Evolutionary conservation across 176 grass and related monocot genomes (phyloP).

Genomic region (Lolium rigidum): DNA sequence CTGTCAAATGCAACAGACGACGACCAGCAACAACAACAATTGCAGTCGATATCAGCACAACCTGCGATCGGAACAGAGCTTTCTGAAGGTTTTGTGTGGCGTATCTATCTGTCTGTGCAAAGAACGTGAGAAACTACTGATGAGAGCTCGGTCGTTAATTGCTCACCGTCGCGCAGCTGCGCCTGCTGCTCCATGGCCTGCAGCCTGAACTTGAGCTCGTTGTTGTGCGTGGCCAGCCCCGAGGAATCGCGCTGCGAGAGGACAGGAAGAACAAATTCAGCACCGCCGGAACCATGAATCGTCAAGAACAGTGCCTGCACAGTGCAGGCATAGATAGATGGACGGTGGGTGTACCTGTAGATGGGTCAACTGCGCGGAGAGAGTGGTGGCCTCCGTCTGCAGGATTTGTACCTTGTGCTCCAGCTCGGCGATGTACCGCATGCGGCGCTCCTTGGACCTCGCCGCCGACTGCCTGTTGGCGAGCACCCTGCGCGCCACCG

Average conservation of each 20-base stretch:
- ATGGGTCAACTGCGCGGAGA: constrained; percentile 86
- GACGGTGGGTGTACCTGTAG: constrained; percentile 57
- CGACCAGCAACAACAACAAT: neutral
- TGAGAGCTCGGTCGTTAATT: neutral
- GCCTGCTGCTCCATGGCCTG: constrained; percentile 98
- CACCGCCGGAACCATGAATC: neutral
- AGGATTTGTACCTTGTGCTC: constrained; percentile 96
- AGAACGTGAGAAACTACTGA: neutral
- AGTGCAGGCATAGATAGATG: neutral
- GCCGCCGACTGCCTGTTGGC: constrained; percentile 96
- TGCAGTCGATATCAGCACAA: neutral
- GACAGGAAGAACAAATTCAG: neutral
- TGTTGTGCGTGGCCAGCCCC: constrained; percentile 73
- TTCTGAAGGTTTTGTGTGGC: neutral
- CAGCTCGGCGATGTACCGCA: constrained; percentile 89
- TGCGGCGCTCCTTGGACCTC: constrained; percentile 92
- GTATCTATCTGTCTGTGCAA: neutral
- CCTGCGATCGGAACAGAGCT: neutral
- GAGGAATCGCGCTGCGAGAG: constrained; percentile 66
- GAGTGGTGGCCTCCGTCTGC: constrained; percentile 80
- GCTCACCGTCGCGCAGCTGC: constrained; percentile 88
- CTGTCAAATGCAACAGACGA: constrained; percentile 30
- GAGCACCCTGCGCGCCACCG: constrained; percentile 63
- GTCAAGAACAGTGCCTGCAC: neutral
- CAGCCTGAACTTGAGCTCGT: constrained; percentile 90